Evolutionary conservation across 306 rosid genomes (phyloP).

Genomic region (Malus asiatica): DNA sequence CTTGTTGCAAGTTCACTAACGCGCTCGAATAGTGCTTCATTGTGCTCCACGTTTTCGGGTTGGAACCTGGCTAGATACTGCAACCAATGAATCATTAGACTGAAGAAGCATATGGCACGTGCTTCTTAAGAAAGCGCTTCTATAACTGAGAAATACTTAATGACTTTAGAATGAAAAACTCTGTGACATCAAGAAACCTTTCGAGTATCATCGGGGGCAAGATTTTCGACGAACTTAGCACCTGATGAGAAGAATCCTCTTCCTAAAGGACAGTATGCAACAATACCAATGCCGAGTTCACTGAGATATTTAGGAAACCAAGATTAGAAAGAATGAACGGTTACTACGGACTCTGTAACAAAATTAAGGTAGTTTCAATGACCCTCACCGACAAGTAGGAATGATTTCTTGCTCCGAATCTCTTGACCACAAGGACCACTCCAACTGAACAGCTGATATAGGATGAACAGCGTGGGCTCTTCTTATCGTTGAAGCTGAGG

Average conservation of each 20-base stretch:
- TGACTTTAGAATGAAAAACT: neutral
- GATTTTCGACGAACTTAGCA: conserved; percentile 27
- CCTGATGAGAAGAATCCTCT: conserved; percentile 61
- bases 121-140: neutral
- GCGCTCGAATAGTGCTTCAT: conserved; percentile 45
- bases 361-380: neutral
- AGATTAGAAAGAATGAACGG: neutral
- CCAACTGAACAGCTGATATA: conserved; percentile 58
- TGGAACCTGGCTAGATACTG: conserved; percentile 46
- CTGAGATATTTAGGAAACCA: conserved; percentile 11
- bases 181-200: conserved; percentile 29
- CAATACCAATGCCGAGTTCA: conserved; percentile 61
- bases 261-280: conserved; percentile 62
- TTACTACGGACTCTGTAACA: neutral
- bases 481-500: conserved; percentile 66
- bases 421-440: conserved; percentile 71
- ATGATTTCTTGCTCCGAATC: conserved; percentile 55
- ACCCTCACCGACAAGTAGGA: conserved; percentile 61
- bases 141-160: neutral
- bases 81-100: neutral
- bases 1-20: conserved; percentile 49
- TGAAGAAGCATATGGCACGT: neutral
- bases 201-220: conserved; percentile 24
- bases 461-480: conserved; percentile 84
- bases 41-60: conserved; percentile 51